Evolutionary conservation across 2,329 filamentous ascomycete species (phyloP), one percentile per base, ranked within the genome.

Genomic region (Calonectria fujianensis): DNA sequence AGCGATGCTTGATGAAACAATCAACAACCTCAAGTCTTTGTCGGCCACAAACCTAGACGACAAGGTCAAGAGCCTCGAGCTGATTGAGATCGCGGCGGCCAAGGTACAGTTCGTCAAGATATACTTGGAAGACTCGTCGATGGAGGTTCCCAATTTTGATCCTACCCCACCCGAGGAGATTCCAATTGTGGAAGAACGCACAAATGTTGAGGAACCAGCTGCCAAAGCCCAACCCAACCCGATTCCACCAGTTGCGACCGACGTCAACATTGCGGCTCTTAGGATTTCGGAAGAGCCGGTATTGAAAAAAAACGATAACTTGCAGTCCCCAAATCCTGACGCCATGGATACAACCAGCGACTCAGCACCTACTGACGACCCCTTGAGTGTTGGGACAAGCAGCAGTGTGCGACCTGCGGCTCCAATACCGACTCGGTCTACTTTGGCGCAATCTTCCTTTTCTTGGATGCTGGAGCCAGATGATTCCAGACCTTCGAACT

Each of bases 401-500:
- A 65, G 48, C n/a, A 64, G 69, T 24, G 48, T 72, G 52, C 77
- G 79, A 5, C 83, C 74, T 69, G 80, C 81, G 61, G 84, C 75
- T 77, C 85, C 90, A 2, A 89, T 92, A 20, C 91, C 91, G 0
- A 91, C 91, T 27, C 89, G 93, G 29, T 94, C 93, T 4, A 91
- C 89, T 0, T 88, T 95, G 41, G 93, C 93, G 1, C 93, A 94
- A 77, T 95, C 94, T 10, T 94, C 93, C 5, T 96, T 95, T 83
- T 93, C 94, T 1, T 95, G 93, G 93, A 96, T 96, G 93, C 87
- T 96, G 2, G 92, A 93, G 77, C 90, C 89, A 4, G 89, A 90
- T 77, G 82, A 86, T 69, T 83, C 86, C 0, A 72, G 63, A 14
- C 78, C 74, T 51, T 77, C 80, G 65, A 73, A 82, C 70, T 75